Evolutionary conservation across 352 stramenopile species (phyloP), one percentile per base, ranked within the genome.

Genomic region (Hyphochytrium catenoides): DNA sequence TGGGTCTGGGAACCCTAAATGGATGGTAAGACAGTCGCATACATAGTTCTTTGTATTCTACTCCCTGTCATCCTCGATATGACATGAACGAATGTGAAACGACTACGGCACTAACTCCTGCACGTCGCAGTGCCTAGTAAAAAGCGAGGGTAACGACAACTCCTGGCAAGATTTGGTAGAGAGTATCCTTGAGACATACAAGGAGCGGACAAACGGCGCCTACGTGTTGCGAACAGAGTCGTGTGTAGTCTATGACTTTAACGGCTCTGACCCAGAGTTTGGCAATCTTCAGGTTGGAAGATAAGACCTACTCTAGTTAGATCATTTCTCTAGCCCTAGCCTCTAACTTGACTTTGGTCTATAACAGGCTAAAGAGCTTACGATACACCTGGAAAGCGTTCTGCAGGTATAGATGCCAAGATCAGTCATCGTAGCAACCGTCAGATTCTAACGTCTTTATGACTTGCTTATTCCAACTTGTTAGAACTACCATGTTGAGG

Each of bases 201-300:
- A 83, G 5, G 72, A 77, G 14, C 61, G 87, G 24, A 99, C 92
- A 6, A 94, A 98, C 51, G 90, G 91, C 11, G 93, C 88, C 15
- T 98, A 94, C 47, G 74, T 98, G 23, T 78, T 95, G 48, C 66
- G 90, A 39, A 96, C 90, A 18, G 84, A 94, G 36, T 91, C 83
- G 29, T 93, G 91, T 3, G 46, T 98, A 9, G 50, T 97, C 19
- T 99, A 93, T 59, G 86, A 98, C 53, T 98, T 95, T 48, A 70
- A 85, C 29, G 85, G 93, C 56, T 89, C 88, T 7, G 92, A 98
- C 53, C 84, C 85, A 34, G 92, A 98, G 45, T 97, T 97, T 51
- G 91, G 91, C 26, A 83, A 91, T 40, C 76, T 98, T 37, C 91
- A 99, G 54, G 89, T 82, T n/a, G n/a, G n/a, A n/a, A n/a, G n/a